Conservation (phyloP, 495 filamentous ascomycete genomes). For the Apodospora peruviana region DNA sequence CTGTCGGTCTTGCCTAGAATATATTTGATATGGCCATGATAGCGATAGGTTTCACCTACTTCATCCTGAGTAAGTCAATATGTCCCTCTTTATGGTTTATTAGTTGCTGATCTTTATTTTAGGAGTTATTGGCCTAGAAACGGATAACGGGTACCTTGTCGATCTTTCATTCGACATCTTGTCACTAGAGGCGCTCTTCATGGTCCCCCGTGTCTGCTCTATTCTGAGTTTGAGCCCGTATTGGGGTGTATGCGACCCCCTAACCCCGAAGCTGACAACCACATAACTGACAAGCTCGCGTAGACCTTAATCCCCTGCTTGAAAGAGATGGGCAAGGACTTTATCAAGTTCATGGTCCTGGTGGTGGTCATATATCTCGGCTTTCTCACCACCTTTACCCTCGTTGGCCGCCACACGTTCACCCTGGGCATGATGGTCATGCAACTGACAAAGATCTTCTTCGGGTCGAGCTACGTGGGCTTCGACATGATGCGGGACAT, state of each 20-base stretch:
- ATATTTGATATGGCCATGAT: slow-evolving; percentile 86
- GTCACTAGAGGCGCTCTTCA: slow-evolving; percentile 80
- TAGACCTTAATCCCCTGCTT: slow-evolving; percentile 67
- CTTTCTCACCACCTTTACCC: slow-evolving; percentile 87
- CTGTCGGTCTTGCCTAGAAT: slow-evolving; percentile 31
- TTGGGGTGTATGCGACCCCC: slow-evolving; percentile 54
- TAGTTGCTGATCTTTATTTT: neutral
- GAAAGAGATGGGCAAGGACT: slow-evolving; percentile 92
- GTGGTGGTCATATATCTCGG: slow-evolving; percentile 78
- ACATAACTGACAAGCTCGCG: neutral
- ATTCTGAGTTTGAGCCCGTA: slow-evolving; percentile 85
- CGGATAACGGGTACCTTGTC: slow-evolving; percentile 55
- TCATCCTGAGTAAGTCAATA: slow-evolving; percentile 52
- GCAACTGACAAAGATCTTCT: slow-evolving; percentile 81
- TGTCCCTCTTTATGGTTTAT: slow-evolving; percentile 28
- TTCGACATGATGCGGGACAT: slow-evolving; percentile 56
- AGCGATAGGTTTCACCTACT: slow-evolving; percentile 68
- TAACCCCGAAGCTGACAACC: neutral
- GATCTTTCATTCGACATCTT: slow-evolving; percentile 83
- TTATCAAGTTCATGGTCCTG: slow-evolving; percentile 84
- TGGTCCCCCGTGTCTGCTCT: slow-evolving; percentile 86
- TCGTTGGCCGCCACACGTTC: slow-evolving; percentile 75
- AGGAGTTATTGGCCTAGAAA: slow-evolving; percentile 71
- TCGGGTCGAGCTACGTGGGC: slow-evolving; percentile 70
- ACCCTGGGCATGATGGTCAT: slow-evolving; percentile 73